Conservation (phyloP, 2,329 filamentous ascomycete species). For the Aspergillus bombycis region DNA sequence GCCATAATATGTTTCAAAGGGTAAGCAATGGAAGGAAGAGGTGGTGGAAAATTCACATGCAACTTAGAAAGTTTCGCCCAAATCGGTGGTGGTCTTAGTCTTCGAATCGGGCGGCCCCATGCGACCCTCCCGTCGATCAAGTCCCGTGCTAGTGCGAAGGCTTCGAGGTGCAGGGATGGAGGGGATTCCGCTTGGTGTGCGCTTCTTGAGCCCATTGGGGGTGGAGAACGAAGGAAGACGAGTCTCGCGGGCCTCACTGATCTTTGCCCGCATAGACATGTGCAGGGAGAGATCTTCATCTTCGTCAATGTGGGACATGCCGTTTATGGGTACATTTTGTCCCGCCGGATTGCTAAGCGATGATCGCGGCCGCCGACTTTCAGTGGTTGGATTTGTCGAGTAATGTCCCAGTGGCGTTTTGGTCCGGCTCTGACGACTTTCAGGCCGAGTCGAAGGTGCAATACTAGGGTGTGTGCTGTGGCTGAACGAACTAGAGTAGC, state of each 20-base stretch:
- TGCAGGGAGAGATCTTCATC: slow-evolving; percentile 53
- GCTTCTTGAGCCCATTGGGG: slow-evolving; percentile 52
- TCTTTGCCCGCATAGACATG: slow-evolving; percentile 33
- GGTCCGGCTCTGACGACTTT: slow-evolving; percentile 66
- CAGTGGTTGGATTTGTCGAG: slow-evolving; percentile 50
- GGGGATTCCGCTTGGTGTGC: slow-evolving; percentile 53
- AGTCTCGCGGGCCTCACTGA: slow-evolving; percentile 35
- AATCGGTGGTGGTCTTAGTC: slow-evolving; percentile 53
- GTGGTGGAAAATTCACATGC: not conserved
- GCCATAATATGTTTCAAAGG: slow-evolving; percentile 7
- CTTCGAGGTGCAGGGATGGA: slow-evolving; percentile 43
- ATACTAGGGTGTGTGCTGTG: slow-evolving; percentile 42
- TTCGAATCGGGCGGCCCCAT: slow-evolving; percentile 54
- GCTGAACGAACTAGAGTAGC: slow-evolving; percentile 53
- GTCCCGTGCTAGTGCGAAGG: slow-evolving; percentile 43
- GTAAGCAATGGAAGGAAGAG: slow-evolving; percentile 9
- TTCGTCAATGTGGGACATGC: slow-evolving; percentile 60
- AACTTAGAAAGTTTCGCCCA: slow-evolving; percentile 61
- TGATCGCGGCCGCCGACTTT: slow-evolving; percentile 66
- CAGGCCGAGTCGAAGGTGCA: slow-evolving; percentile 57
- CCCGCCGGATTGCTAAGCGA: slow-evolving; percentile 66
- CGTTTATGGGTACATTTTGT: slow-evolving; percentile 59
- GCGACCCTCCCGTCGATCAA: slow-evolving; percentile 41
- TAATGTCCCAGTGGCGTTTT: slow-evolving; percentile 67
- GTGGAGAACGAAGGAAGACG: slow-evolving; percentile 53